Evolutionary conservation across 768 basidiomycete species (phyloP), one percentile per base, ranked within the genome.

Genomic region (Lepiota venenata): DNA sequence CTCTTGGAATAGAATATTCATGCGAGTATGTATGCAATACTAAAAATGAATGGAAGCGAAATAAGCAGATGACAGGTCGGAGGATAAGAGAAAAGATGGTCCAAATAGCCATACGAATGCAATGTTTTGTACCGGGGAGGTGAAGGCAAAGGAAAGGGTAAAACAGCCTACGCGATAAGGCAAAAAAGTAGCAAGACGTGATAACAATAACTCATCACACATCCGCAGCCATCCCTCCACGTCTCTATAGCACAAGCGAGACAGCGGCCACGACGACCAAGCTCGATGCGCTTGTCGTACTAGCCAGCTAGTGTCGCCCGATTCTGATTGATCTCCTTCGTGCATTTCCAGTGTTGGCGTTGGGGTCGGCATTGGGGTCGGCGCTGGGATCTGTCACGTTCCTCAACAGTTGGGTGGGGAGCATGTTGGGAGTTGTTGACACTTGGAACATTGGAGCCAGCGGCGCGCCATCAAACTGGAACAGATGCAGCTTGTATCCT

Each of bases 341-440:
- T 56, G 54, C 36, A 20, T 56, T 62, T 12, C 65, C 59, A 7
- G 65, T 53, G 7, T 63, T 12, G 36, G 27, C 21, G 10, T 25
- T 54, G 22, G 11, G 51, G 49, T 45, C 47, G 32, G 32, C 32
- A 35, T 27, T 50, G 10, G 12, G 67, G 22, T 2, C 32, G 14
- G 41, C 36, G 14, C 39, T 49, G 27, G 57, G 35, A 22, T 51
- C 55, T n/a, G 79, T 67, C 35, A 74, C 71, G 59, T 86, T 88
- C 58, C 87, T 78, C 55, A 96, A 71, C 43, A 64, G 42, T 60
- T 75, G 76, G 3, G 88, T 89, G 2, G 94, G 94, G 27, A 93
- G 73, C 93, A 97, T 96, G 69, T 84, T 88, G 21, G 94, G 92
- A 9, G 85, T 81, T 12, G 75, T 50, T n/a, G 88, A 82, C 21